These are phyloP conservation scores for Barnettozyma wickerhamii DNA, from an alignment of 805 yeast species.

Conservation along the genomic window DNA sequence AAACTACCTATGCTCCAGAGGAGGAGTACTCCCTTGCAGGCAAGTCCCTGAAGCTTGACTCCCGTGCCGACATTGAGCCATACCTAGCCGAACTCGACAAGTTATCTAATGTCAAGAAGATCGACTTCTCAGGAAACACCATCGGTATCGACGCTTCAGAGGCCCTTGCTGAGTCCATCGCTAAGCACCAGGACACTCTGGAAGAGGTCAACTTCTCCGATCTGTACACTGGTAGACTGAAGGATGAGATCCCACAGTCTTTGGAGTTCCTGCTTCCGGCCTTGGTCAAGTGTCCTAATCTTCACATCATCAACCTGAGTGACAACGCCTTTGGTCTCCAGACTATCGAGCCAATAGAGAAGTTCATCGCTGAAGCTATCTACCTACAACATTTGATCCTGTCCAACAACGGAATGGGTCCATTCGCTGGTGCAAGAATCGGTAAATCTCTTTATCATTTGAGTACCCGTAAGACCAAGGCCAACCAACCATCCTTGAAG, in stretches of 20 bases:
- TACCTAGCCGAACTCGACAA: conserved; percentile 53
- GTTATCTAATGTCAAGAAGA: conserved; percentile 37
- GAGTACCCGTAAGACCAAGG: conserved; percentile 54
- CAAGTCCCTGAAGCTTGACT: conserved; percentile 70
- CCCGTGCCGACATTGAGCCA: conserved; percentile 69
- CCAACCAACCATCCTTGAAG: conserved; percentile 49
- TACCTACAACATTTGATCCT: conserved; percentile 82
- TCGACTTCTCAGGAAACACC: conserved; percentile 91
- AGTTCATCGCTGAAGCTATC: conserved; percentile 66
- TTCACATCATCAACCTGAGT: conserved; percentile 74
- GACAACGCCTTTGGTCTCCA: conserved; percentile 98
- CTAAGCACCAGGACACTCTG: conserved; percentile 39
- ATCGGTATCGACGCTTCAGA: conserved; percentile 87
- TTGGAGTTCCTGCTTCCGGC: conserved; percentile 70
- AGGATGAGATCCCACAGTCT: conserved; percentile 89
- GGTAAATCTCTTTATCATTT: conserved; percentile 80
- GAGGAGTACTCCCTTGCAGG: conserved; percentile 64
- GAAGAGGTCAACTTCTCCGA: conserved; percentile 83
- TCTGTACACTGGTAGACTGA: conserved; percentile 89
- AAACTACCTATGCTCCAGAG: conserved; percentile 38
- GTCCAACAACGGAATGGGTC: conserved; percentile 97
- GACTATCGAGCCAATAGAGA: conserved; percentile 86
- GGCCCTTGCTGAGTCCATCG: conserved; percentile 55
- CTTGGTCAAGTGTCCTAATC: conserved; percentile 60
- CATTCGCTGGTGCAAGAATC: conserved; percentile 92